Conservation (phyloP, 768 basidiomycete genomes). For the Leccinellum luteum region DNA sequence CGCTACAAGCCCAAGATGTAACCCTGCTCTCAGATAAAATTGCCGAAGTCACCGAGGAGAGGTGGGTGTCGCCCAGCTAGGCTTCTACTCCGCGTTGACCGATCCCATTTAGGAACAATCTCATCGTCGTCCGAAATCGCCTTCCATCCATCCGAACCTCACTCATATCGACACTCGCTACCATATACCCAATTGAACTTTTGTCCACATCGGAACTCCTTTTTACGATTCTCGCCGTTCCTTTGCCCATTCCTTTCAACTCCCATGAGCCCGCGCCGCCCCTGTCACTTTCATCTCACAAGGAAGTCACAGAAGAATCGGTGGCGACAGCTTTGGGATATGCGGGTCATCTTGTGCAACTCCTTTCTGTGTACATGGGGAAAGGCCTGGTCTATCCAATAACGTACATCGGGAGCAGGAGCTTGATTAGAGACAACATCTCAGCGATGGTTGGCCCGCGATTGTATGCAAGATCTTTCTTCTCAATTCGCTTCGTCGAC, state of each 20-base stretch:
- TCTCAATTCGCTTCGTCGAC: neutral
- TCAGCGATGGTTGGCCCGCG: conserved; percentile 94
- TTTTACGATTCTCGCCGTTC: conserved; percentile 81
- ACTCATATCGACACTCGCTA: conserved; percentile 67
- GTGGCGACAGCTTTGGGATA: conserved; percentile 91
- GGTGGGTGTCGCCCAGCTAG: conserved; percentile 27
- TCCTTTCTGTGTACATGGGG: conserved; percentile 76
- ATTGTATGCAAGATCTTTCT: conserved; percentile 57
- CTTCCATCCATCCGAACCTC: conserved; percentile 56
- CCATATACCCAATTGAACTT: conserved; percentile 88
- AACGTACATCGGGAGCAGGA: conserved; percentile 86
- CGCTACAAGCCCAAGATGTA: conserved; percentile 35
- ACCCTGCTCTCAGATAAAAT: conserved; percentile 26
- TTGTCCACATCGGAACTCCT: conserved; percentile 81
- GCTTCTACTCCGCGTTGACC: conserved; percentile 16
- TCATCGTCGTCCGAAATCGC: conserved; percentile 45
- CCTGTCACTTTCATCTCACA: conserved; percentile 58
- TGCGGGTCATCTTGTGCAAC: conserved; percentile 81
- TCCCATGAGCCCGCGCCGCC: conserved; percentile 83
- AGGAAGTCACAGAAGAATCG: conserved; percentile 77
- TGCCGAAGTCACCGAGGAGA: conserved; percentile 37
- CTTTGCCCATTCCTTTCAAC: conserved; percentile 84
- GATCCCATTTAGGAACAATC: conserved; percentile 40
- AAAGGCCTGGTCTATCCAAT: conserved; percentile 83
- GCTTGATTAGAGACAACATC: conserved; percentile 88